Evolutionary conservation across 169 alveolate species (phyloP).

Genomic region (Plasmodium gaboni): DNA sequence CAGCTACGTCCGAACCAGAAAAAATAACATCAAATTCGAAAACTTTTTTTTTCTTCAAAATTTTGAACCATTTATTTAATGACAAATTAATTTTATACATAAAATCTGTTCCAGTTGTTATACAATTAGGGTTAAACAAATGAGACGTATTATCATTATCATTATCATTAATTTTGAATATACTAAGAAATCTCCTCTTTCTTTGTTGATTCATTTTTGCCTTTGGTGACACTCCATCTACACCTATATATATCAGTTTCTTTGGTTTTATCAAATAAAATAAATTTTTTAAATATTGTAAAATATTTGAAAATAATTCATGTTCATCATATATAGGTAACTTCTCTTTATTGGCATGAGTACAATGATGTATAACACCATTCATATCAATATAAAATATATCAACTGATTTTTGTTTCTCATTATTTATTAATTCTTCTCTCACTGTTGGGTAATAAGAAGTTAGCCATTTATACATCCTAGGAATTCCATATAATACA

Average conservation of each 20-base stretch:
- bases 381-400: conserved; percentile 96
- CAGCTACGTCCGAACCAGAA: conserved; percentile 96
- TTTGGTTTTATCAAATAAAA: conserved; percentile 93
- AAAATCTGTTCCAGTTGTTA: conserved; percentile 97
- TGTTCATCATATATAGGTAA: conserved; percentile 64
- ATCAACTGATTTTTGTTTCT: conserved; percentile 82
- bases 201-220: conserved; percentile 97
- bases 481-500: conserved; percentile 39
- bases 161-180: conserved; percentile 86
- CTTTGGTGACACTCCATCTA: conserved; percentile 99
- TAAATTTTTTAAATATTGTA: conserved; percentile 92
- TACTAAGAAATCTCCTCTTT: conserved; percentile 93
- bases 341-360: conserved; percentile 89
- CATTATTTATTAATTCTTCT: conserved; percentile 47
- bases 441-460: conserved; percentile 71
- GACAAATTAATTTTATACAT: conserved; percentile 88
- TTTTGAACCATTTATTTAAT: conserved; percentile 79
- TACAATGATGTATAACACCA: conserved; percentile 96
- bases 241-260: conserved; percentile 92
- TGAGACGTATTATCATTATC: conserved; percentile 44
- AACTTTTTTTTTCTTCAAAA: conserved; percentile 84
- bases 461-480: conserved; percentile 69
- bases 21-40: conserved; percentile 92
- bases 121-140: conserved; percentile 90
- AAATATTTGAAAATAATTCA: conserved; percentile 84